Percentiles rank a stretch among this genome's conserved stretches.
Evolutionary conservation across 495 filamentous ascomycete genomes (phyloP).

Genomic region (Ramalina intermedia): DNA sequence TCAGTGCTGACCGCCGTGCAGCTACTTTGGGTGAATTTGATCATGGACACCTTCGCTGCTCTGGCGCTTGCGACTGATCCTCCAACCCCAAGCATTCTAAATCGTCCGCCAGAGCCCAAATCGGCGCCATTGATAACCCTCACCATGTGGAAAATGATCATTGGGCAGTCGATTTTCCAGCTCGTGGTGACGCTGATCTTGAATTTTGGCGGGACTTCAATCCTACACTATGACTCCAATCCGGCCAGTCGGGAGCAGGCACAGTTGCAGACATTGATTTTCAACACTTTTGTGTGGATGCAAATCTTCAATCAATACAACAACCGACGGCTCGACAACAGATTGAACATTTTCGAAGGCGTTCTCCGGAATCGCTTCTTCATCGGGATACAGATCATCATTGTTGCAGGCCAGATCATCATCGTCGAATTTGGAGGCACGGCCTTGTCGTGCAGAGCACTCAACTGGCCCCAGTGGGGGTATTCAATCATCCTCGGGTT

Average conservation of each 20-base stretch:
- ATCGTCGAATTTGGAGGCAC: constrained; percentile 65
- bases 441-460: constrained; percentile 48
- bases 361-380: constrained; percentile 70
- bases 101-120: constrained; percentile 65
- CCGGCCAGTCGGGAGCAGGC: constrained; percentile 17
- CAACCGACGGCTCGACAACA: constrained; percentile 76
- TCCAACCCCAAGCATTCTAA: constrained; percentile 51
- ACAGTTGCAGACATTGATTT: constrained; percentile 56
- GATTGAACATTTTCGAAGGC: constrained; percentile 80
- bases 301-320: constrained; percentile 88
- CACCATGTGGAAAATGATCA: constrained; percentile 92
- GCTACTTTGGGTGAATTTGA: constrained; percentile 82
- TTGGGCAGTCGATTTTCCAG: constrained; percentile 73
- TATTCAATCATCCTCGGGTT: constrained; percentile 57
- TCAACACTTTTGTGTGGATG: constrained; percentile 93
- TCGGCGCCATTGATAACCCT: constrained; percentile 61
- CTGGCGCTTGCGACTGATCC: constrained; percentile 81
- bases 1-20: constrained; percentile 77
- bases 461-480: constrained; percentile 59
- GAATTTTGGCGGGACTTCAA: constrained; percentile 53
- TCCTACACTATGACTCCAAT: constrained; percentile 40
- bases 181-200: constrained; percentile 64
- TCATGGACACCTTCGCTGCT: constrained; percentile 95
- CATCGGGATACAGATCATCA: constrained; percentile 65
- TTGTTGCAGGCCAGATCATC: constrained; percentile 66